These are phyloP conservation scores for Casuarina glauca DNA, from an alignment of 306 rosid genomes.

Conservation along the genomic window DNA sequence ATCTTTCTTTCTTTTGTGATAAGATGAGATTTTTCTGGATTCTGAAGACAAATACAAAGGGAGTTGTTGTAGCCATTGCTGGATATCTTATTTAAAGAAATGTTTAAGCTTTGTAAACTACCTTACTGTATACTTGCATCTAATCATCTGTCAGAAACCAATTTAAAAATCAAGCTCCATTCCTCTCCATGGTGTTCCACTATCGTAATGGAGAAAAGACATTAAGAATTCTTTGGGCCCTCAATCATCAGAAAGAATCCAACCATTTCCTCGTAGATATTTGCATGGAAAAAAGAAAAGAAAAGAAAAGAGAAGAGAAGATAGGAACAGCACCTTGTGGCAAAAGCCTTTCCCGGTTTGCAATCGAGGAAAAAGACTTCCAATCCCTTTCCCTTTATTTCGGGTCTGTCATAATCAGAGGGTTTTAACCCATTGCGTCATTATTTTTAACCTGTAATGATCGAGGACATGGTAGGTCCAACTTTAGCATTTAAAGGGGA, in stretches of 20 bases:
- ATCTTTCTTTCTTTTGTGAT: neutral
- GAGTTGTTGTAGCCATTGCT: no score
- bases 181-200: no score
- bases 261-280: neutral
- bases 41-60: neutral
- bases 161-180: no score
- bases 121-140: no score
- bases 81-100: no score
- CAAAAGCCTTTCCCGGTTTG: neutral
- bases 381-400: neutral
- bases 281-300: neutral
- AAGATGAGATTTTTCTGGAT: neutral
- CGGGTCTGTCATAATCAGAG: neutral
- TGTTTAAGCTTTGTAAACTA: no score
- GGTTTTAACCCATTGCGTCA: neutral
- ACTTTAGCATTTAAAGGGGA: neutral
- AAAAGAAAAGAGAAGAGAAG: neutral
- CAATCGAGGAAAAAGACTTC: neutral
- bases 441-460: neutral
- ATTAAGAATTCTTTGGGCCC: neutral
- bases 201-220: neutral
- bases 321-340: neutral
- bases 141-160: no score
- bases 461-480: neutral
- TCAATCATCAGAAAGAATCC: neutral